A percentile compares a stretch with the other conserved stretches of the same genome.
Conservation (phyloP, 768 basidiomycete genomes). For the Cystofilobasidium ferigula region DNA sequence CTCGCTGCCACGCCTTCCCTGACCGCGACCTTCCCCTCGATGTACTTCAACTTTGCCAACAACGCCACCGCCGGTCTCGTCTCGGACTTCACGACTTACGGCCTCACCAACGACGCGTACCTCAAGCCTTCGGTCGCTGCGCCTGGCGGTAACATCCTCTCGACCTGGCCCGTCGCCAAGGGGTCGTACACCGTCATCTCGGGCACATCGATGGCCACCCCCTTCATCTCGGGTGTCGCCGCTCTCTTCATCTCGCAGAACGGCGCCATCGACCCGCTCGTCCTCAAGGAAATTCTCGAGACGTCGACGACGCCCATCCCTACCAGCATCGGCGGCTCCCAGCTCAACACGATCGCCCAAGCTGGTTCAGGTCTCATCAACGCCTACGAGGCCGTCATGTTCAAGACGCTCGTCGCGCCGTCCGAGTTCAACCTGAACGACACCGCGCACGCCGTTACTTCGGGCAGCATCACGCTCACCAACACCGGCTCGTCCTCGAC, state of each 20-base stretch:
- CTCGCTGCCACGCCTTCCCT: constrained; percentile 2
- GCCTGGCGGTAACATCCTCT: constrained; percentile 40
- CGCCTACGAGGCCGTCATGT: constrained; percentile 49
- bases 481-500: constrained; percentile 43
- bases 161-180: constrained; percentile 42
- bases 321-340: constrained; percentile 28
- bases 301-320: constrained; percentile 30
- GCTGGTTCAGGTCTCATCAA: constrained; percentile 42
- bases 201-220: constrained; percentile 27
- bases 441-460: constrained; percentile 45
- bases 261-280: constrained; percentile 27
- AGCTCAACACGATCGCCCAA: constrained; percentile 32
- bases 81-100: constrained; percentile 40
- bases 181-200: constrained; percentile 19
- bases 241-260: constrained; percentile 37
- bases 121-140: constrained; percentile 19
- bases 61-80: constrained; percentile 48
- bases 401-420: constrained; percentile 47
- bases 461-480: constrained; percentile 37
- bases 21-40: constrained; percentile 13
- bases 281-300: constrained; percentile 31
- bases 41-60: constrained; percentile 40
- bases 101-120: constrained; percentile 34
- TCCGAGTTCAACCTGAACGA: constrained; percentile 56
- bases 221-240: constrained; percentile 33